Percentiles rank a stretch among this genome's conserved stretches.
These are phyloP conservation scores for Lolium multiflorum DNA, from an alignment of 176 grass and related monocot species.

Conservation along the genomic window DNA sequence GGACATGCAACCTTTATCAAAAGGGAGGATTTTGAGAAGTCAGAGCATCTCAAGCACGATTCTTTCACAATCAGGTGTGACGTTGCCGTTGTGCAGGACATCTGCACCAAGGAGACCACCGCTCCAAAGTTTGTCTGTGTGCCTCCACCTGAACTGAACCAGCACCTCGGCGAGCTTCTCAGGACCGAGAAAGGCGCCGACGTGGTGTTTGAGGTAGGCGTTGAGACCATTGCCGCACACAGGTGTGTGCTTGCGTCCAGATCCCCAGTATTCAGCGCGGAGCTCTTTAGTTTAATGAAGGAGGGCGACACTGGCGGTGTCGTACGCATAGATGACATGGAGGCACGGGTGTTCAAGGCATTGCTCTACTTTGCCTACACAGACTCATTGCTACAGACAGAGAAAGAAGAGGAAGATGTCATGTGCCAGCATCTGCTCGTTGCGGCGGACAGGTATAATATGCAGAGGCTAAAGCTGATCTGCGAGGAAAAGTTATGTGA, in stretches of 20 bases:
- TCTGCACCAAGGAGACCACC: background rate
- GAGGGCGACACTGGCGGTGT: background rate
- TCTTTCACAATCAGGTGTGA: background rate
- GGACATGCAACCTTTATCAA: background rate
- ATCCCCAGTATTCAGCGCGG: background rate
- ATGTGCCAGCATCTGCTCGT: slow-evolving; percentile 17
- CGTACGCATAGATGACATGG: slow-evolving; percentile 3
- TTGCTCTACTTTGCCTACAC: slow-evolving; percentile 17
- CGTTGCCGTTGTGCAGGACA: background rate
- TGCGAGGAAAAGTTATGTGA: background rate
- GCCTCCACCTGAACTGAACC: background rate
- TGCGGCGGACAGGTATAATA: slow-evolving; percentile 12
- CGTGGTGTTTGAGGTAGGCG: background rate
- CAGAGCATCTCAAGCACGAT: background rate
- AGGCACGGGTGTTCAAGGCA: background rate
- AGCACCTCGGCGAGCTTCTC: background rate
- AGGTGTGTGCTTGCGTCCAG: background rate
- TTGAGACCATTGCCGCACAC: background rate
- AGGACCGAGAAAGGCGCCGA: background rate
- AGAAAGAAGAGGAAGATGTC: background rate
- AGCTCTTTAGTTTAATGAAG: slow-evolving; percentile 18
- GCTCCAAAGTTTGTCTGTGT: background rate
- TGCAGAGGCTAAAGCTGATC: slow-evolving; percentile 15
- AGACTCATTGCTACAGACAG: background rate
- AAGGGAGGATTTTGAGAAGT: background rate